Percentiles rank a stretch among this genome's conserved stretches.
phyloP scores from a whole-genome alignment of 208 protist genomes.

The Crithidia acanthocephali region DNA sequence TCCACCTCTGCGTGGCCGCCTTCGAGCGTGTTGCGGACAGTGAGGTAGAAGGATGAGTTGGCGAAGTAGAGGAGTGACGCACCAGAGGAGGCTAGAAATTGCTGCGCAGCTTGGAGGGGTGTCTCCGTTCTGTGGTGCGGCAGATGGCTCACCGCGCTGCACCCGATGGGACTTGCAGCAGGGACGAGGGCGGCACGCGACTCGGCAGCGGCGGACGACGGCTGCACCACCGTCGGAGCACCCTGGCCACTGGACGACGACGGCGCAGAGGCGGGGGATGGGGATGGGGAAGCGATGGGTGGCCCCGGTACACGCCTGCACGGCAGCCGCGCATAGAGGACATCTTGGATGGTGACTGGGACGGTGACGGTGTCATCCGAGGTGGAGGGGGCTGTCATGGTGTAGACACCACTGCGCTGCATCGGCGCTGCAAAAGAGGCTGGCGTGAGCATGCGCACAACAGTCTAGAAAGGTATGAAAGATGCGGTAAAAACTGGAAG shows the following conservation, averaged over 20 bases:
- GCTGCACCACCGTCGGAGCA: too few relatives aligned
- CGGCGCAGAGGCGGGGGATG: too few relatives aligned
- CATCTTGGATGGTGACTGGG: constrained; percentile 1
- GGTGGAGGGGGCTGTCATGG: neutral
- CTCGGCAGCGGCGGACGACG: too few relatives aligned
- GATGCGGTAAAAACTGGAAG: neutral
- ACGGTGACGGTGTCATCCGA: neutral
- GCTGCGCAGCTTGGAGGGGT: constrained; percentile 24
- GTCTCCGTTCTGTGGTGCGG: constrained; percentile 2
- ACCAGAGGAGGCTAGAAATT: constrained; percentile 28
- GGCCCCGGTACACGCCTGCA: constrained; percentile 27
- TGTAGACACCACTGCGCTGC: neutral
- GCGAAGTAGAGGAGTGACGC: constrained; percentile 24
- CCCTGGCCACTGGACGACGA: too few relatives aligned
- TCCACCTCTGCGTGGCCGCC: neutral
- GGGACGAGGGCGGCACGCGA: neutral
- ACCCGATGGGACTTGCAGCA: neutral
- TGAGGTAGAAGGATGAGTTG: constrained; percentile 21
- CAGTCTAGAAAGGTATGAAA: too few relatives aligned
- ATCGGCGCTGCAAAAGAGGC: neutral
- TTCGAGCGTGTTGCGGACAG: constrained; percentile 9
- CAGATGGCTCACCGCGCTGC: neutral
- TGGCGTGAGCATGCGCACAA: neutral
- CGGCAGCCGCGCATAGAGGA: constrained; percentile 16
- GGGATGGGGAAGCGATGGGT: constrained; percentile 4